A percentile compares a stretch with the other conserved stretches of the same genome.
These are phyloP conservation scores for Blastocladiella britannica DNA, from an alignment of 192 early-diverging fungal species.

Conservation along the genomic window DNA sequence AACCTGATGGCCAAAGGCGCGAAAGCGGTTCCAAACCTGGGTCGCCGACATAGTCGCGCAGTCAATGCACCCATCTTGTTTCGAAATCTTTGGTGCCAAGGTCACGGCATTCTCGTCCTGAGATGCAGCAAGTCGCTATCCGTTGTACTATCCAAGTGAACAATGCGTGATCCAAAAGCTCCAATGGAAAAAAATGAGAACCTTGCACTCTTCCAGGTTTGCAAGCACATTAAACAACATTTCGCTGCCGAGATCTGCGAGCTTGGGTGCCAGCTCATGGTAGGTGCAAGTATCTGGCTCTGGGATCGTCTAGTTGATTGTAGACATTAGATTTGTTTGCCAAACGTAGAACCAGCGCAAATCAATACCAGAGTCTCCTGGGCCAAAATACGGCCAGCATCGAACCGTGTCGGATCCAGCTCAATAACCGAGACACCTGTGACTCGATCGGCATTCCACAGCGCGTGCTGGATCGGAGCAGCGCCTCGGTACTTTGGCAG, in stretches of 20 bases:
- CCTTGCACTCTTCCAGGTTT: background rate
- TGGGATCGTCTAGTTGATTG: no score
- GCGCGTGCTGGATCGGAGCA: background rate
- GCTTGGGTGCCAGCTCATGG: background rate
- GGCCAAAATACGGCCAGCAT: background rate
- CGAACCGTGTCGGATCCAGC: background rate
- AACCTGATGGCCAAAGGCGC: background rate
- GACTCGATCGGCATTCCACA: background rate
- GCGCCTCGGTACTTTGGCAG: background rate
- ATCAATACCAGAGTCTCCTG: background rate
- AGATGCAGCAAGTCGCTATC: no score
- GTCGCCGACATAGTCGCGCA: background rate
- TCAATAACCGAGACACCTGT: background rate
- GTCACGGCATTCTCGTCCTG: background rate
- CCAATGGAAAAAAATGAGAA: background rate
- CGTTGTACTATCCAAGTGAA: no score
- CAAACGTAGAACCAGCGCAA: no score
- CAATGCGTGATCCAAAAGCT: background rate
- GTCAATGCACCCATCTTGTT: background rate
- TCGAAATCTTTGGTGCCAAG: background rate
- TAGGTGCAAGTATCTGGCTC: background rate
- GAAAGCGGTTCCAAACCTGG: background rate
- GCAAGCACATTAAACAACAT: background rate
- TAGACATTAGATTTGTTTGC: no score
- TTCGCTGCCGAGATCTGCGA: background rate